Evolutionary conservation across 129 eudicot species (phyloP), one percentile per base, ranked within the genome.

Genomic region (Deinandra increscens): DNA sequence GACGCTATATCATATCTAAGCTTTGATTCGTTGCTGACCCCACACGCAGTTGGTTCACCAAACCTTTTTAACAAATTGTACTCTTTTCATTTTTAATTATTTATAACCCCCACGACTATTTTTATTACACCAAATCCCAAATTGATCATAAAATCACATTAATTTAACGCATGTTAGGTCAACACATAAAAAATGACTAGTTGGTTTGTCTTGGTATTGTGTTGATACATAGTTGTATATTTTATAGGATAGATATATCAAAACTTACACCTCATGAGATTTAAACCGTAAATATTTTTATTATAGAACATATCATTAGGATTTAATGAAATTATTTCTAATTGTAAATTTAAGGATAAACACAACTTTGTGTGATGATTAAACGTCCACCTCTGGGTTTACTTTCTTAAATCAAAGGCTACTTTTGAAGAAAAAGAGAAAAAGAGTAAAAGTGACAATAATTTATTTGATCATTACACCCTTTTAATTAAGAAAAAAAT

Each of bases 41-140:
- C 79, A 66, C 74, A 75, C 68, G 55, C 9, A 45, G 39, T 67
- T 75, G 63, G 50, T 68, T 75, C 62, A 58, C 80, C 74, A 44
- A 43, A 56, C 48, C 44, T 31, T 56, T 42, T 42, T 17, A 26
- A 64, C 26, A 17, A 50, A 0, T 17, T 50, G 23, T 50, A 18
- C 17, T 17, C 5, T 50, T 39, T 9, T 5, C 2, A 39, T 7
- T 14, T 15, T 12, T 46, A 18, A 15, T 51, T 51, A 17, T 51
- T 26, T 26, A 26, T 26, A 26, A 26, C 31, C 31, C 31, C 31
- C 31, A 26, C 31, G 31, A 26, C 31, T 26, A n/a, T n/a, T 48
- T 48, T n/a, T 42, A 9, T 4, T 45, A 45, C 33, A 43, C 15
- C n/a, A 48, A 68, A 68, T 33, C 38, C n/a, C 49, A 15, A 68